Conservation (phyloP, 2,329 filamentous ascomycete genomes). For the Diaporthe eres region DNA sequence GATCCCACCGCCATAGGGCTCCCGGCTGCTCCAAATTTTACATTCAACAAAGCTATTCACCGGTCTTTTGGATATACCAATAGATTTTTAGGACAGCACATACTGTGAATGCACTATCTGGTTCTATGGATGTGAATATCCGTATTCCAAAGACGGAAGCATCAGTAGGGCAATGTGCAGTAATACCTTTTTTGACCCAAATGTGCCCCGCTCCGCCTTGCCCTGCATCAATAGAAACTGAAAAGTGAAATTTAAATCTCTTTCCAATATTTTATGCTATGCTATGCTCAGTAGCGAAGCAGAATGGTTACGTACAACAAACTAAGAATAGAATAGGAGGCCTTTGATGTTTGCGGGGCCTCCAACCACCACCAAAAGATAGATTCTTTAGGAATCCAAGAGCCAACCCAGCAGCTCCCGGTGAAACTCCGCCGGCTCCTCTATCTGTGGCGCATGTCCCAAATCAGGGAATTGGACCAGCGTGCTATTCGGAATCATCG, state of each 20-base stretch:
- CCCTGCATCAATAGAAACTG: not conserved
- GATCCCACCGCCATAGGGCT: no score
- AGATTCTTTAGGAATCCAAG: not conserved
- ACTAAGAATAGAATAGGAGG: not conserved
- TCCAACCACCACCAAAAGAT: no score
- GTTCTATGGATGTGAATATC: not conserved
- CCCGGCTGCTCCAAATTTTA: no score
- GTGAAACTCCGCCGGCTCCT: conserved; percentile 63
- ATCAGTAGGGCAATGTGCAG: not conserved
- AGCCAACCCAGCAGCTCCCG: conserved; percentile 62
- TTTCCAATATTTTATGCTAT: no score
- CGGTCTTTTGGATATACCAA: no score
- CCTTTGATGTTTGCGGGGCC: not conserved
- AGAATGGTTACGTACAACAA: not conserved
- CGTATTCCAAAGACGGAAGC: not conserved
- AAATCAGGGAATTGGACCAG: conserved; percentile 62
- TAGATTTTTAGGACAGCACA: no score
- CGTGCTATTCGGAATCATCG: conserved; percentile 58
- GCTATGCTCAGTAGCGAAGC: not conserved
- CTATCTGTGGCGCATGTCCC: conserved; percentile 68
- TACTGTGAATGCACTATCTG: no score
- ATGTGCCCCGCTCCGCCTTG: not conserved
- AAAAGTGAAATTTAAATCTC: not conserved
- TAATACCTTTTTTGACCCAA: not conserved
- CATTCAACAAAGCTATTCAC: no score